phyloP scores from a whole-genome alignment of 2,329 filamentous ascomycete species.

The Nannizzia gypsea region DNA sequence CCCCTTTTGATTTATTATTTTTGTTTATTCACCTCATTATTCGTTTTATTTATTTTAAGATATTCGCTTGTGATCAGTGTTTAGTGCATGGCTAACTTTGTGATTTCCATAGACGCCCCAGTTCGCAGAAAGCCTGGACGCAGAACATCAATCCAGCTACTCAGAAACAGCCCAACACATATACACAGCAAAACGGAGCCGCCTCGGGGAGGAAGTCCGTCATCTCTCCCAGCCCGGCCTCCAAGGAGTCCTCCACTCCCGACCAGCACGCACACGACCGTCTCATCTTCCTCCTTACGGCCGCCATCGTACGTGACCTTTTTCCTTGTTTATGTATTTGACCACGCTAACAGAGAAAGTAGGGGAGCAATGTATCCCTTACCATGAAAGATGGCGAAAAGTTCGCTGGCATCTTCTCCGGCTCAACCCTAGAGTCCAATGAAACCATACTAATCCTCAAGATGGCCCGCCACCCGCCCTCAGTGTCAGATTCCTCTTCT shows the following conservation, averaged over 20 bases:
- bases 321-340: not conserved
- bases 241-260: slow-evolving; percentile 41
- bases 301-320: slow-evolving; percentile 49
- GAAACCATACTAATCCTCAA: slow-evolving; percentile 49
- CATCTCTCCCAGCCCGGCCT: slow-evolving; percentile 26
- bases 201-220: slow-evolving; percentile 34
- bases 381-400: slow-evolving; percentile 50
- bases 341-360: slow-evolving; percentile 9
- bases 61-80: not conserved
- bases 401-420: slow-evolving; percentile 50
- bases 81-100: slow-evolving; percentile 16
- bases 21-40: not conserved
- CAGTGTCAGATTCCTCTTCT: slow-evolving; percentile 23
- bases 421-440: slow-evolving; percentile 40
- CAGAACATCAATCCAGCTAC: slow-evolving; percentile 51
- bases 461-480: slow-evolving; percentile 46
- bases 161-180: slow-evolving; percentile 38
- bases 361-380: slow-evolving; percentile 47
- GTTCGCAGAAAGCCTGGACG: slow-evolving; percentile 49
- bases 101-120: slow-evolving; percentile 35
- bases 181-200: slow-evolving; percentile 44
- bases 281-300: slow-evolving; percentile 47
- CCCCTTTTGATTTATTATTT: slow-evolving; percentile 1
- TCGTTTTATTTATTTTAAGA: not conserved
- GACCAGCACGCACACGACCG: slow-evolving; percentile 51